Evolutionary conservation across 768 basidiomycete genomes (phyloP).

Genomic region (Fomitopsis pulvina): DNA sequence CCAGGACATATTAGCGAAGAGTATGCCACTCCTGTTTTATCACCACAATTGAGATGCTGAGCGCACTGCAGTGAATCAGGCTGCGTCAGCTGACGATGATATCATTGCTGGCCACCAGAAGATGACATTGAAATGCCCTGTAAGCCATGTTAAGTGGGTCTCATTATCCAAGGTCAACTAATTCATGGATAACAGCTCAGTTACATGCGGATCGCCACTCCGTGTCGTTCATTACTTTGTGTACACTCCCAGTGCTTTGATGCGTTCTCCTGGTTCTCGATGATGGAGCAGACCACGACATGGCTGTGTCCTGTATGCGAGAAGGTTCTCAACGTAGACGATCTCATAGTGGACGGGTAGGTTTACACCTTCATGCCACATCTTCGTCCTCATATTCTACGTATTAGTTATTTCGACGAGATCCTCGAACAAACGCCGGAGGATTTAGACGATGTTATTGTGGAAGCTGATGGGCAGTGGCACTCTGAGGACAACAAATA

Average conservation of each 20-base stretch:
- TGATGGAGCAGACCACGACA: slow-evolving; percentile 95
- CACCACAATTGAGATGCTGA: background rate
- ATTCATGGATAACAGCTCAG: slow-evolving; percentile 48
- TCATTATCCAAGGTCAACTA: background rate
- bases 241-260: slow-evolving; percentile 95
- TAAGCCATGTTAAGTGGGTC: slow-evolving; percentile 32
- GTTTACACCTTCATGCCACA: slow-evolving; percentile 13
- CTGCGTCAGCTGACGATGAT: slow-evolving; percentile 67
- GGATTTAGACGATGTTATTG: slow-evolving; percentile 82
- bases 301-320: slow-evolving; percentile 96
- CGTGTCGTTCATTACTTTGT: slow-evolving; percentile 83
- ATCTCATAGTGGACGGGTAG: slow-evolving; percentile 90
- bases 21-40: slow-evolving; percentile 41
- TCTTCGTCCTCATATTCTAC: background rate
- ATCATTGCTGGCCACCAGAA: slow-evolving; percentile 86
- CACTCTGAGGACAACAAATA: slow-evolving; percentile 86
- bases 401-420: slow-evolving; percentile 73
- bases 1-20: slow-evolving; percentile 57
- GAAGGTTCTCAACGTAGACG: slow-evolving; percentile 64
- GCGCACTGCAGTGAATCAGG: slow-evolving; percentile 42
- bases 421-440: slow-evolving; percentile 78
- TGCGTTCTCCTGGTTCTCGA: slow-evolving; percentile 85
- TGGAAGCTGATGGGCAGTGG: slow-evolving; percentile 96
- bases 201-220: slow-evolving; percentile 76
- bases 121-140: slow-evolving; percentile 92